A percentile compares a stretch with the other conserved stretches of the same genome.
Evolutionary conservation across 1,139 yeast species (phyloP).

Genomic region (Pneumocystis carinii): DNA sequence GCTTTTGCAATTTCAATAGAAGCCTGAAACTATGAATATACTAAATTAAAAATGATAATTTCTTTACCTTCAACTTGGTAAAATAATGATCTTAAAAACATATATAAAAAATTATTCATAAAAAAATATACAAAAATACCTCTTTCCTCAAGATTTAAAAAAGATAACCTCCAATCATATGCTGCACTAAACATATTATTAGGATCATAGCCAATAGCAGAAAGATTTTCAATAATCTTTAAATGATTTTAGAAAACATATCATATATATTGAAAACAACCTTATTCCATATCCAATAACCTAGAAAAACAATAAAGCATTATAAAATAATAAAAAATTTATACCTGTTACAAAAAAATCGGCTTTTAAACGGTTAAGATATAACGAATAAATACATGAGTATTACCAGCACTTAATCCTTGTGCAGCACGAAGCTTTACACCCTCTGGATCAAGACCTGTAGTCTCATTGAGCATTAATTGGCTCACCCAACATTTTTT

Average conservation of each 20-base stretch:
- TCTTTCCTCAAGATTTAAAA: constrained; percentile 58
- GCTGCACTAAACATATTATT: constrained; percentile 81
- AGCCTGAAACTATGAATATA: constrained; percentile 14
- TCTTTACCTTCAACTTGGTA: constrained; percentile 40
- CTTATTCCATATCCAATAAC: constrained; percentile 95
- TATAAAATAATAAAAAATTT: background rate
- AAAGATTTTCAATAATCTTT: constrained; percentile 64
- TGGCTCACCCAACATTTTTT: constrained; percentile 89
- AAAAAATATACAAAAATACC: background rate
- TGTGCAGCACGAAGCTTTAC: constrained; percentile 77
- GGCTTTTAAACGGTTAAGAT: constrained; percentile 21
- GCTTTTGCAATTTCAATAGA: constrained; percentile 47
- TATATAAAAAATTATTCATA: background rate
- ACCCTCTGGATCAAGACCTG: constrained; percentile 84
- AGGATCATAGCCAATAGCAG: constrained; percentile 87
- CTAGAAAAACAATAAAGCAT: background rate
- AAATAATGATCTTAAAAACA: constrained; percentile 61
- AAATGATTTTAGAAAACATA: background rate
- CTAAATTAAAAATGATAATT: background rate
- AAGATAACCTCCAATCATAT: constrained; percentile 91
- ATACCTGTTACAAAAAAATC: constrained; percentile 85
- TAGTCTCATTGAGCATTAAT: constrained; percentile 71
- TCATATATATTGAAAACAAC: background rate
- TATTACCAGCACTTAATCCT: constrained; percentile 73
- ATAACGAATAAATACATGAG: background rate